phyloP scores from a whole-genome alignment of 2,329 filamentous ascomycete species.

The Colletotrichum scovillei region DNA sequence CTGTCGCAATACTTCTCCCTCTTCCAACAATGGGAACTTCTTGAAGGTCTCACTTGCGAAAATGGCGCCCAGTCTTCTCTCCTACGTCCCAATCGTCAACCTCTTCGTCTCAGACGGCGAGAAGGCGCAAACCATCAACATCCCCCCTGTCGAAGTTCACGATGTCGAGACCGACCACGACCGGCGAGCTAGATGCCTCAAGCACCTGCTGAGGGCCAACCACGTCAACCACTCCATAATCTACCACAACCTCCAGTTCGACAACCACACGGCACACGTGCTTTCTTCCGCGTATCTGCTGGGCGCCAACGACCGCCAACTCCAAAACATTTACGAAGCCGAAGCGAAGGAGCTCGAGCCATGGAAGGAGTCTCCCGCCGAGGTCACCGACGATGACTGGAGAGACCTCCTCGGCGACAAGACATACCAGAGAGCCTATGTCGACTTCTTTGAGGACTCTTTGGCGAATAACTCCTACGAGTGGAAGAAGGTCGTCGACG shows the following conservation, averaged over 20 bases:
- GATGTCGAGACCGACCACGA: slow-evolving; percentile 84
- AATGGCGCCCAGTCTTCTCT: slow-evolving; percentile 51
- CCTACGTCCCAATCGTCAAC: slow-evolving; percentile 55
- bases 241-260: slow-evolving; percentile 78
- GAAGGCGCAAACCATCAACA: slow-evolving; percentile 54
- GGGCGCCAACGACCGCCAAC: slow-evolving; percentile 77
- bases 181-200: slow-evolving; percentile 83
- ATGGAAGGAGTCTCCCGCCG: slow-evolving; percentile 86
- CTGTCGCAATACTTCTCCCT: not conserved
- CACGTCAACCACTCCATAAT: slow-evolving; percentile 90
- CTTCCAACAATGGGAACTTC: slow-evolving; percentile 1
- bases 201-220: slow-evolving; percentile 91
- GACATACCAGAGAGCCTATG: slow-evolving; percentile 86
- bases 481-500: slow-evolving; percentile 81
- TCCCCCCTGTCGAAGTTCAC: slow-evolving; percentile 79
- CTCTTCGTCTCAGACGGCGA: slow-evolving; percentile 45
- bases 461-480: slow-evolving; percentile 82
- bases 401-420: slow-evolving; percentile 82
- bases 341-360: slow-evolving; percentile 78
- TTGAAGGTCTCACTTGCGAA: not conserved
- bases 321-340: slow-evolving; percentile 84
- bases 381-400: slow-evolving; percentile 89
- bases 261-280: slow-evolving; percentile 88
- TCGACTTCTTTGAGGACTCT: slow-evolving; percentile 97
- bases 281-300: slow-evolving; percentile 88